phyloP scores from a whole-genome alignment of 352 stramenopile species.

The Phytopythium litorale region DNA sequence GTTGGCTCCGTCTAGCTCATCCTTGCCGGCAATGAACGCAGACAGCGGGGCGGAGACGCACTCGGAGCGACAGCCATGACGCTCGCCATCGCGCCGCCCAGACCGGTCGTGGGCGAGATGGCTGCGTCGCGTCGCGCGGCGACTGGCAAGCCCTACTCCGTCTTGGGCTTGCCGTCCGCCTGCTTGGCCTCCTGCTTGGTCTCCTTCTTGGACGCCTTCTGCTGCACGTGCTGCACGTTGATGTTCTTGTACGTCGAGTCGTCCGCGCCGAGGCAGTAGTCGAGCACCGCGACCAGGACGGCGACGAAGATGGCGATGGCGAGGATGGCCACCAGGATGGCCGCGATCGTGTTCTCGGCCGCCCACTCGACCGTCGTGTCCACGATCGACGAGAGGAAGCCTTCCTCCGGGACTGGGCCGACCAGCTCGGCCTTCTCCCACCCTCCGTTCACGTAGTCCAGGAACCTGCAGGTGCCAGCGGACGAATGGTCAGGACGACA shows the following conservation, averaged over 20 bases:
- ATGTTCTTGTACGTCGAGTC: slow-evolving; percentile 56
- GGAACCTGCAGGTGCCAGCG: slow-evolving; percentile 20
- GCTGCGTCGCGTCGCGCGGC: background rate
- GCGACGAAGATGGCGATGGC: slow-evolving; percentile 60
- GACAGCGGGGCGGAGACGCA: background rate
- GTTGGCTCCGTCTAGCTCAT: background rate
- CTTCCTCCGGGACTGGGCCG: slow-evolving; percentile 59
- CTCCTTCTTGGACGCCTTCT: slow-evolving; percentile 27
- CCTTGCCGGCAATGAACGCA: slow-evolving; percentile 1
- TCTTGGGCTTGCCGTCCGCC: slow-evolving; percentile 33
- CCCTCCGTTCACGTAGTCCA: slow-evolving; percentile 58
- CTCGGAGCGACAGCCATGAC: background rate
- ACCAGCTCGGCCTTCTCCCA: slow-evolving; percentile 47
- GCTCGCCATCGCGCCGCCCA: background rate
- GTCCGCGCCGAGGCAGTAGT: slow-evolving; percentile 71
- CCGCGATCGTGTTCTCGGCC: slow-evolving; percentile 63
- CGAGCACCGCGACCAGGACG: slow-evolving; percentile 62
- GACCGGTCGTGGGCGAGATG: background rate
- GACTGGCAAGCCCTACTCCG: slow-evolving; percentile 28
- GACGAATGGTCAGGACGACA: background rate
- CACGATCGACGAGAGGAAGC: slow-evolving; percentile 56
- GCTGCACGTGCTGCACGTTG: slow-evolving; percentile 12
- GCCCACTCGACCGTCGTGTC: slow-evolving; percentile 66
- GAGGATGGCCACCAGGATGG: slow-evolving; percentile 50
- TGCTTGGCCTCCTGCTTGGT: slow-evolving; percentile 15